Base-by-base conservation (phyloP, 768 basidiomycete species). In the Wakefieldia striispora region DNA sequence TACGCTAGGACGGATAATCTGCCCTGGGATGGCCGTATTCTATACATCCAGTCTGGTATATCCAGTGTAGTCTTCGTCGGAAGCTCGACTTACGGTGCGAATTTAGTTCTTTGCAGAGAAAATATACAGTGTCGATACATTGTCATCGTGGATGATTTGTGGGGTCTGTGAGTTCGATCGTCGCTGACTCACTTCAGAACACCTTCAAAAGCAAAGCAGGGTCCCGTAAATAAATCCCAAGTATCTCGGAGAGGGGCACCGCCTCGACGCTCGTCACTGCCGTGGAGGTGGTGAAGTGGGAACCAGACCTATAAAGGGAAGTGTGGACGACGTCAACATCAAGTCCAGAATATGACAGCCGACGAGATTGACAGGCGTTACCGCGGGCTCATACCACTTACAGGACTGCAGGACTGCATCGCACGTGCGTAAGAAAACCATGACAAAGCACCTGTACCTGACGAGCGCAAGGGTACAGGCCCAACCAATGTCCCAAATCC, bases 401-500 rank as follows among this genome's bases (percentile, higher is more conserved):
- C 68, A 72, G 5, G 72, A 72, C 16, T 45, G 50, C 29, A 64
- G 67, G 13, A 73, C 71, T 0, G 55, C 68, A 4, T 57, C 54
- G 4, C 66, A 53, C 1, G 67, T 65, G 6, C 56, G 59, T 47
- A 66, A 47, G 31, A 46, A 49, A 36, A 72, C 53, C 3, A 72
- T 75, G n/a, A 73, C 66, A 14, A 66, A 54, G 26, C 67, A 46
- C 1, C 70, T 69, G 2, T 73, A 66, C 0, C 53, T 49, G 6
- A 69, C 55, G 51, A 75, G 69, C 3, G 50, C 57, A 0, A 57
- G 33, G 2, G 63, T 57, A n/a, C 51, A 59, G 2, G 62, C 42
- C 43, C 49, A 33, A 14, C 68, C 67, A 7, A 74, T 45, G 23
- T 67, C 53, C 75, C 76, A 77, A 31, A 70, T 50, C 21, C 48